Base-by-base conservation (phyloP, 2,329 filamentous ascomycete species). In the Fusarium decemcellulare region DNA sequence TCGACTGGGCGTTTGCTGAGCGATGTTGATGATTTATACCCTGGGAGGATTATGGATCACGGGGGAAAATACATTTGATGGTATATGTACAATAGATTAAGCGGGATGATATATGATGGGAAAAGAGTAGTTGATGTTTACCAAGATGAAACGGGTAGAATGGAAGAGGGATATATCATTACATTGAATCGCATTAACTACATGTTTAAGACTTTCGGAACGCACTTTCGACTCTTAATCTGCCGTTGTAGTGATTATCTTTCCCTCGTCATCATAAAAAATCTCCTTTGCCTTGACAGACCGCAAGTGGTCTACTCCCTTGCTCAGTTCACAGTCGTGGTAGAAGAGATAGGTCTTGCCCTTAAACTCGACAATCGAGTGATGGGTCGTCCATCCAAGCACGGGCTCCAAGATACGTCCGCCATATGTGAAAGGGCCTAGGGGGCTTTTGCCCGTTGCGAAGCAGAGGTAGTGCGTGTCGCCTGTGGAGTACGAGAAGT, bases 311-410 rank as follows among this genome's bases (percentile, higher is more conserved):
- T 91, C 88, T 55, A 92, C 88, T 0, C 91, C 91, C 15, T 85
- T 84, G 57, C 90, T 92, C 59, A 93, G 77, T 76, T 89, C 87
- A 63, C 89, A 89, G 80, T 94, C 92, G 76, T 94, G 92, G 77
- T 94, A 90, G 77, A 94, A 94, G 60, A 95, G 77, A 79, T 88
- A 94, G 88, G 92, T 94, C 68, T 85, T 87, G 5, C 87, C 90
- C 79, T 88, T 77, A 75, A 92, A 93, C 82, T 94, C 91, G 10
- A 91, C 91, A 70, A 95, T 91, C 4, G 90, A 92, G 78, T 94
- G 92, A 80, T 94, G 92, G 58, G 92, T 95, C 44, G 92, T 94
- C 92, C 92, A 95, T 2, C 92, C 92, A 29, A 92, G 78, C 6
- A 95, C 92, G 0, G 92, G 92, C 82, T 94, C 91, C 51, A 95